Conservation (phyloP, 495 filamentous ascomycete species). For the Lasiosphaeria miniovina region DNA sequence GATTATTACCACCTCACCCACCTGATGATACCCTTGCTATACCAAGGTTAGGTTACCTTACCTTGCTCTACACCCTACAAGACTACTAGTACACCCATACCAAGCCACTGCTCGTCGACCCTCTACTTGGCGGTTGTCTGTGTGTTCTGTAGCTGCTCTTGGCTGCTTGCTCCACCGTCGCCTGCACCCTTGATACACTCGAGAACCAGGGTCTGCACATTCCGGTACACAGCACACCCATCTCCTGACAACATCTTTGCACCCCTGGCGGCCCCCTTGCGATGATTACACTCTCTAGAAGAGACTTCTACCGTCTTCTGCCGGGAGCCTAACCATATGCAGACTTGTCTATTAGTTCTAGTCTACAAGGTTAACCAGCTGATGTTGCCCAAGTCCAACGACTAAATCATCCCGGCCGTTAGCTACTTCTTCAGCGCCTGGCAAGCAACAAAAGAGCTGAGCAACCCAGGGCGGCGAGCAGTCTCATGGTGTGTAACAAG, state of each 20-base stretch:
- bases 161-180: not conserved
- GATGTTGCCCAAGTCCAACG: not conserved
- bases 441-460: not conserved
- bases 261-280: slow-evolving; percentile 10
- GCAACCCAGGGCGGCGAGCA: not conserved
- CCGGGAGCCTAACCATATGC: slow-evolving; percentile 15
- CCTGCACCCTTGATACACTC: slow-evolving; percentile 9
- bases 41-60: not conserved
- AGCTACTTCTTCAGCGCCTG: not conserved
- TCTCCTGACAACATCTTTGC: slow-evolving; percentile 8
- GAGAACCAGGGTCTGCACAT: slow-evolving; percentile 5
- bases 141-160: slow-evolving; percentile 13
- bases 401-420: not conserved
- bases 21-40: too few species aligned
- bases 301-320: slow-evolving; percentile 29
- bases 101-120: not conserved
- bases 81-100: not conserved
- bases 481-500: not conserved
- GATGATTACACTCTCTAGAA: slow-evolving; percentile 18
- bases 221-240: not conserved
- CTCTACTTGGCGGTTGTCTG: slow-evolving; percentile 12
- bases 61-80: not conserved
- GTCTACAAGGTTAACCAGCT: not conserved
- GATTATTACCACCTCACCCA: too few species aligned
- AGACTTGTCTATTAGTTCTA: not conserved